phyloP scores from a whole-genome alignment of 768 basidiomycete species.

The Boletus speciosus region DNA sequence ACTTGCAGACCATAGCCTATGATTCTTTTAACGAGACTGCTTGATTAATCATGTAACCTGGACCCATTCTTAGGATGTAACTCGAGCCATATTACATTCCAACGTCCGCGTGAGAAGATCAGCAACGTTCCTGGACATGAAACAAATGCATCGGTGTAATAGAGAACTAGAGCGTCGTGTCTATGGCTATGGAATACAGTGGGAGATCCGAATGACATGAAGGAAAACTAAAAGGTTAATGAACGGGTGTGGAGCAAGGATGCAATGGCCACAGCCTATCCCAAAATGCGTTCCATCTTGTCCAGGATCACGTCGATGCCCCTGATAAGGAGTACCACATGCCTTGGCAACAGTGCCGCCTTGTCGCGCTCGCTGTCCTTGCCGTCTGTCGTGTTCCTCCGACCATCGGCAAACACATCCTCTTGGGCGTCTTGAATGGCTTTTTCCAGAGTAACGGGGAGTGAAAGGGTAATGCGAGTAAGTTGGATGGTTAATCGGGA shows the following conservation, averaged over 20 bases:
- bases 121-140: neutral
- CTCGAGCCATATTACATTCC: neutral
- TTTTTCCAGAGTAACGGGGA: slow-evolving; percentile 71
- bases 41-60: slow-evolving; percentile 16
- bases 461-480: slow-evolving; percentile 68
- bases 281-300: slow-evolving; percentile 58
- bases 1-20: slow-evolving; percentile 14
- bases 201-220: neutral
- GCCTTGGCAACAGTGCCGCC: slow-evolving; percentile 49
- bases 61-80: neutral
- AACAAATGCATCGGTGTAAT: neutral
- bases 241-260: neutral
- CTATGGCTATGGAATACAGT: neutral
- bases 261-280: slow-evolving; percentile 10
- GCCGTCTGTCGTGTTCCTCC: slow-evolving; percentile 1
- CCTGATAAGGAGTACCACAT: slow-evolving; percentile 56
- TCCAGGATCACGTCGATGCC: slow-evolving; percentile 62
- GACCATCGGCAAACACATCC: slow-evolving; percentile 6
- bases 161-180: neutral
- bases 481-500: slow-evolving; percentile 74
- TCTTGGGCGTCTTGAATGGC: slow-evolving; percentile 48
- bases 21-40: slow-evolving; percentile 12
- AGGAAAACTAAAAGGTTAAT: neutral
- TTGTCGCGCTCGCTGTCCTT: slow-evolving; percentile 19
- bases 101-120: neutral